phyloP scores from a whole-genome alignment of 1,284 basidiomycete genomes.

The Irpex sp. region DNA sequence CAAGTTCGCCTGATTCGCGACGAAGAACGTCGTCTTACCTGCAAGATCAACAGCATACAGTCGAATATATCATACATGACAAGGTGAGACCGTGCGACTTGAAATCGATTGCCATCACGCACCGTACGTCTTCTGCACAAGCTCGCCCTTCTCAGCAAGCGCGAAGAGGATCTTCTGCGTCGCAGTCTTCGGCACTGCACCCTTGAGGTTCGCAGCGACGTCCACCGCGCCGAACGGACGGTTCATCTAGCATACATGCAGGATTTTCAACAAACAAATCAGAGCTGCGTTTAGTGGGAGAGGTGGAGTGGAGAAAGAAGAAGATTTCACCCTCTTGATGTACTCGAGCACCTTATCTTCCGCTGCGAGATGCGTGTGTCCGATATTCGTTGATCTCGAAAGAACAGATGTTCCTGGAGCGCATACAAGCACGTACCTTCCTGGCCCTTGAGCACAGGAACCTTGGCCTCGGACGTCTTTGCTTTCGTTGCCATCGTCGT shows the following conservation, averaged over 20 bases:
- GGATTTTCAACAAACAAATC: constrained; percentile 2
- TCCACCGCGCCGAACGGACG: constrained; percentile 79
- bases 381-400: not conserved
- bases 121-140: constrained; percentile 81
- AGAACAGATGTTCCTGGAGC: not conserved
- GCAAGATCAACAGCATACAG: constrained; percentile 3
- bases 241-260: constrained; percentile 54
- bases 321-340: constrained; percentile 52
- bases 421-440: constrained; percentile 41
- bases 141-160: constrained; percentile 73
- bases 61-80: not conserved
- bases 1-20: constrained; percentile 68
- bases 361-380: constrained; percentile 34
- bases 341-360: constrained; percentile 74
- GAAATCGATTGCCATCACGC: constrained; percentile 18
- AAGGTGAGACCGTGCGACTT: not conserved
- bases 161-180: constrained; percentile 78
- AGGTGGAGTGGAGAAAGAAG: not conserved
- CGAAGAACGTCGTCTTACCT: constrained; percentile 85
- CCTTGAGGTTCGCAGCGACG: constrained; percentile 84
- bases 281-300: not conserved
- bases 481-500: constrained; percentile 22
- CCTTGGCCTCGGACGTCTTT: constrained; percentile 48
- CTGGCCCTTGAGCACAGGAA: constrained; percentile 64
- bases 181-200: constrained; percentile 75